These are phyloP conservation scores for Xanthoparmelia taractica DNA, from an alignment of 495 filamentous ascomycete species.

Conservation along the genomic window DNA sequence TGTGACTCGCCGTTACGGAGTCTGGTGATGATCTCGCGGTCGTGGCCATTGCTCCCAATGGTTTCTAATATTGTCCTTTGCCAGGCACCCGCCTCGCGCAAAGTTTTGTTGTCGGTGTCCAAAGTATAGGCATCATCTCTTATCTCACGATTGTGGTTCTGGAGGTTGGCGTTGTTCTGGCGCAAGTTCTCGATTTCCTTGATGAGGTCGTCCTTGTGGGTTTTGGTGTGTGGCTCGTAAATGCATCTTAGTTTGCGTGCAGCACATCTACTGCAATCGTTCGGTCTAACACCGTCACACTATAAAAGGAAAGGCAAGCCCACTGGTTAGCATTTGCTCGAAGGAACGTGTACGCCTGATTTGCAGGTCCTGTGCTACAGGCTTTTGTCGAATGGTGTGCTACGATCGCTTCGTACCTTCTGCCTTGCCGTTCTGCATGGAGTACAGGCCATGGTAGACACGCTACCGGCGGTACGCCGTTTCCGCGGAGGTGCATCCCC, in stretches of 20 bases:
- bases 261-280: slow-evolving; percentile 19
- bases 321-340: slow-evolving; percentile 8
- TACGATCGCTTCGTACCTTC: slow-evolving; percentile 18
- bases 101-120: slow-evolving; percentile 8
- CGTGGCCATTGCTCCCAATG: slow-evolving; percentile 31
- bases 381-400: not conserved
- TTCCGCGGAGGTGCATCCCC: slow-evolving; percentile 13
- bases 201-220: slow-evolving; percentile 24
- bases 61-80: slow-evolving; percentile 31
- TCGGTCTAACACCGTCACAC: slow-evolving; percentile 23
- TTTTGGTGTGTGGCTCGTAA: slow-evolving; percentile 27
- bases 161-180: slow-evolving; percentile 17
- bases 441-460: slow-evolving; percentile 24
- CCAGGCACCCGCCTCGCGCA: slow-evolving; percentile 26
- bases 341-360: not conserved
- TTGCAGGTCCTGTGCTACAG: not conserved
- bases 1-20: slow-evolving; percentile 30
- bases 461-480: slow-evolving; percentile 20
- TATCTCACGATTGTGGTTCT: slow-evolving; percentile 19
- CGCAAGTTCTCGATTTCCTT: slow-evolving; percentile 22
- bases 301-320: slow-evolving; percentile 14
- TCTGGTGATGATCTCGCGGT: slow-evolving; percentile 31
- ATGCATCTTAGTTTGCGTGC: slow-evolving; percentile 20
- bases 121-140: slow-evolving; percentile 6
- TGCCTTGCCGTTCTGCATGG: slow-evolving; percentile 24